These are phyloP conservation scores for Fragosphaeria purpurea DNA, from an alignment of 2,329 filamentous ascomycete genomes.

Conservation along the genomic window DNA sequence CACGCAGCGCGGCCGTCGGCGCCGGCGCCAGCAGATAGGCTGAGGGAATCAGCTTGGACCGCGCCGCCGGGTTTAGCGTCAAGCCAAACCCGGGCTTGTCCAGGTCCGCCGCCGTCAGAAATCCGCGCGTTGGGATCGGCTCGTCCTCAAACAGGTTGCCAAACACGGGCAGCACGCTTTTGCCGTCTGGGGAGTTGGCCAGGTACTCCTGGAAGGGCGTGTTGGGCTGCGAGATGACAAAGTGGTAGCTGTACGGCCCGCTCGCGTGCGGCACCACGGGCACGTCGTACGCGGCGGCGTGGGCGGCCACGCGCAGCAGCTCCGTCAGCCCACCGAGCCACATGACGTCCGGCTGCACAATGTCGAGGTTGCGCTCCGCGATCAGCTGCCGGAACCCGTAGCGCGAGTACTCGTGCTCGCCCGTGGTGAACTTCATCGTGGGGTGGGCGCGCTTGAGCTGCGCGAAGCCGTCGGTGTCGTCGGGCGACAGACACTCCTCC, in stretches of 20 bases:
- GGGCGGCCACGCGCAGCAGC: conserved; percentile 75
- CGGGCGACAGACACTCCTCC: conserved; percentile 87
- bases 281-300: conserved; percentile 88
- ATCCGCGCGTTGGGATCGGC: conserved; percentile 76
- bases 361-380: conserved; percentile 83
- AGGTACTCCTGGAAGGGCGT: conserved; percentile 94
- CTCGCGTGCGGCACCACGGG: conserved; percentile 92
- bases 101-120: conserved; percentile 65
- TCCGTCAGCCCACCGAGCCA: conserved; percentile 93
- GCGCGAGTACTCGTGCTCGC: conserved; percentile 89
- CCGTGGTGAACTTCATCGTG: conserved; percentile 85
- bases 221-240: conserved; percentile 86
- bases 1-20: conserved; percentile 20
- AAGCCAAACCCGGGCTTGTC: conserved; percentile 89
- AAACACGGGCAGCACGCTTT: conserved; percentile 83
- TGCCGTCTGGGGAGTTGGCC: conserved; percentile 84
- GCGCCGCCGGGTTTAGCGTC: conserved; percentile 69
- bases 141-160: conserved; percentile 85
- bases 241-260: conserved; percentile 92
- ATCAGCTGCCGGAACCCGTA: conserved; percentile 93
- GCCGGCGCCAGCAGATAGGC: conserved; percentile 61
- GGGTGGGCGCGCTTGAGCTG: conserved; percentile 87
- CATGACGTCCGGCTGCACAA: conserved; percentile 94
- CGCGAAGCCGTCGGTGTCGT: conserved; percentile 85
- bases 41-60: conserved; percentile 63